Evolutionary conservation across 176 grass and related monocot genomes (phyloP), one percentile per base, ranked within the genome.

Genomic region (Raddia distichophylla): DNA sequence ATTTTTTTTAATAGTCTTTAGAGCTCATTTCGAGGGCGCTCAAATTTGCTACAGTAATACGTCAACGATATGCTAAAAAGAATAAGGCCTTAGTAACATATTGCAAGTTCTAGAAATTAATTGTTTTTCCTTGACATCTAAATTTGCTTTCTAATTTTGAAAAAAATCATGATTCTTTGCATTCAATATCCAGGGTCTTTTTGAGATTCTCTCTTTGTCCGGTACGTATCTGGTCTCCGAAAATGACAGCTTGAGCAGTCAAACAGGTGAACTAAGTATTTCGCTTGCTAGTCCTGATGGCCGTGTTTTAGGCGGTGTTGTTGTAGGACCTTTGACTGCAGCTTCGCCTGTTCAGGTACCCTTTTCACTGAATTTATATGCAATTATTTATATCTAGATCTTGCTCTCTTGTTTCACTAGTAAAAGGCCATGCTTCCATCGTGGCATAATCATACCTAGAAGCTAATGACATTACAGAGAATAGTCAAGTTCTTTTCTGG

Each of bases 141-240:
- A 17, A 60, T 17, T 67, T 69, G 5, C 45, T 42, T 32, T 32
- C 57, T 7, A 59, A 33, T 77, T 71, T 18, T 58, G 10, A 55
- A 80, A 37, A 50, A 63, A 20, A 63, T 71, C 8, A 69, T 69
- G 58, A 42, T 89, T 71, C 1, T 56, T 71, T 11, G n/a, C 8
- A 17, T 77, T 47, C 17, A 50, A 53, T 54, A 37, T 87, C 78
- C 71, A 94, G 93, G 92, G 89, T 1, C 27, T 34, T 75, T 94
- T 94, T 86, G 87, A 94, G 69, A 87, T 94, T 51, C 58, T 92
- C 53, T 90, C 89, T 64, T 83, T 94, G 67, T 87, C 82, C 27
- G 93, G 93, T 3, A 80, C 87, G 17, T 94, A 83, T 86, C 70
- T 90, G 48, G 65, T 83, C 11, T 91, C 93, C 37, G 85, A 92